Evolutionary conservation across 2,329 filamentous ascomycete genomes (phyloP).

Genomic region (Cladophialophora psammophila): DNA sequence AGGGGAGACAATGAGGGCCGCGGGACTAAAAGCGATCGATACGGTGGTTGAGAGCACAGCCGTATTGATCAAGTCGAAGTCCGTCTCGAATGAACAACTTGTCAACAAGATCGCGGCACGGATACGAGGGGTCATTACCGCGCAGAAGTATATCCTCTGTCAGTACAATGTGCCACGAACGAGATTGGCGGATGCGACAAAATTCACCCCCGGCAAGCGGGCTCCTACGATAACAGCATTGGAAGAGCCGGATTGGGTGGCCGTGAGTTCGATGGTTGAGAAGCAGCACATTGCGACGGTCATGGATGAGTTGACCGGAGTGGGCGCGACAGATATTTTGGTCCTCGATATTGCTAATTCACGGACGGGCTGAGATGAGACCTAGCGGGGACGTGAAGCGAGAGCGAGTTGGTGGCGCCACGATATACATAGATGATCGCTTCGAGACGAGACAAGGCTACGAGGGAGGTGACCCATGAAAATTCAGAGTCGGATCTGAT

Average conservation of each 20-base stretch:
- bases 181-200: slow-evolving; percentile 70
- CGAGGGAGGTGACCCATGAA: background rate
- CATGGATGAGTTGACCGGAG: slow-evolving; percentile 81
- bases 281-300: slow-evolving; percentile 82
- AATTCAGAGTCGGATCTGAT: background rate
- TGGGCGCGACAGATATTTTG: slow-evolving; percentile 84
- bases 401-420: background rate
- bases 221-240: slow-evolving; percentile 90
- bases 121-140: slow-evolving; percentile 92
- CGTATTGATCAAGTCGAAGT: slow-evolving; percentile 88
- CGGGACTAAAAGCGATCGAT: slow-evolving; percentile 90
- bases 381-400: background rate
- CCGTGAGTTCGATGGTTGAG: slow-evolving; percentile 92
- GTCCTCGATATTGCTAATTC: slow-evolving; percentile 87
- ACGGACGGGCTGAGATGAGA: slow-evolving; percentile 53
- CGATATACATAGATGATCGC: background rate
- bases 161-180: slow-evolving; percentile 89
- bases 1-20: slow-evolving; percentile 96
- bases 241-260: slow-evolving; percentile 90
- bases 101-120: slow-evolving; percentile 85
- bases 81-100: slow-evolving; percentile 78
- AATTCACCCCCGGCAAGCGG: slow-evolving; percentile 90
- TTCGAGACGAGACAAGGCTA: background rate
- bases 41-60: slow-evolving; percentile 89
- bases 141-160: slow-evolving; percentile 91